Evolutionary conservation across 306 rosid species (phyloP).

Genomic region (Hylodesmum podocarpum): DNA sequence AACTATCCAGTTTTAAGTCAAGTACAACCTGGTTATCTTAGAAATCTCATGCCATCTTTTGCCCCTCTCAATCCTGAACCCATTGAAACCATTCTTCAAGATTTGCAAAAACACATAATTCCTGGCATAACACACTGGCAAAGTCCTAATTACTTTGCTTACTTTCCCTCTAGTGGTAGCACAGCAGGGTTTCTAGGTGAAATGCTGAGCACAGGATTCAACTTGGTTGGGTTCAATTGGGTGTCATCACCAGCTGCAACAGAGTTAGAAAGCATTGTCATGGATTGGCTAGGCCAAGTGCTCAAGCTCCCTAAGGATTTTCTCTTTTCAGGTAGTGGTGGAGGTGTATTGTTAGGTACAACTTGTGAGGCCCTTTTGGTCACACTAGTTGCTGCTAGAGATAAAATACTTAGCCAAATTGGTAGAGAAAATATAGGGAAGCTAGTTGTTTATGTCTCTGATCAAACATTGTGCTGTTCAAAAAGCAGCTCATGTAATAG

Average conservation of each 20-base stretch:
- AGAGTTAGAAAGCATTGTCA: conserved; percentile 56
- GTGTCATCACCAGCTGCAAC: conserved; percentile 66
- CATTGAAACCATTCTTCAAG: conserved; percentile 50
- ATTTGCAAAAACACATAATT: conserved; percentile 36
- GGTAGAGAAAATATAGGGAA: conserved; percentile 14
- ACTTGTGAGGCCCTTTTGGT: conserved; percentile 56
- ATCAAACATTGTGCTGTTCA: conserved; percentile 60
- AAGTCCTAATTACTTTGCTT: conserved; percentile 63
- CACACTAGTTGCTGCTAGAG: conserved; percentile 57
- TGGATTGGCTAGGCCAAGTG: conserved; percentile 60
- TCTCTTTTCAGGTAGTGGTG: conserved; percentile 57
- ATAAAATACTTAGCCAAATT: conserved; percentile 14
- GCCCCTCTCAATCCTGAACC: conserved; percentile 51
- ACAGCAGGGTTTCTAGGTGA: conserved; percentile 63
- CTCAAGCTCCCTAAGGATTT: conserved; percentile 46
- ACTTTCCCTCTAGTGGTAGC: conserved; percentile 59
- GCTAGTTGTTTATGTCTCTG: conserved; percentile 63
- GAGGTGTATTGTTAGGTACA: conserved; percentile 62
- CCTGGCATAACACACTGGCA: conserved; percentile 75
- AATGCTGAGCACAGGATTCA: conserved; percentile 58
- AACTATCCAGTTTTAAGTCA: conserved; percentile 54
- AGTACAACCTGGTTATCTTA: conserved; percentile 56
- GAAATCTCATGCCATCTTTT: conserved; percentile 24
- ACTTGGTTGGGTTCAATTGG: conserved; percentile 65
- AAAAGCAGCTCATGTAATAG: conserved; percentile 53